phyloP scores from a whole-genome alignment of 176 grass and related monocot species.

The Dactylis glomerata region DNA sequence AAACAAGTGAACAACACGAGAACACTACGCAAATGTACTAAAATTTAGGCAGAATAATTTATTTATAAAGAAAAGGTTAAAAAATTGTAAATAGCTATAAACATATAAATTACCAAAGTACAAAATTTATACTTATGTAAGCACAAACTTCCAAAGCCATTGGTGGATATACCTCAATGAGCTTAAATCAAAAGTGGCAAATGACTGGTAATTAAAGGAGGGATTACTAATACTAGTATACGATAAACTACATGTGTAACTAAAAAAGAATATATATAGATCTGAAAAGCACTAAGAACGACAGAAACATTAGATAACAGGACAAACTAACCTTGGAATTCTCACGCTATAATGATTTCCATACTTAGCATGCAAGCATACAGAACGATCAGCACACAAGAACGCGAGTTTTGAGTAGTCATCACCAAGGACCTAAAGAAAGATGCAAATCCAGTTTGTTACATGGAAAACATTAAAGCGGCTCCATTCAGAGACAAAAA shows the following conservation, averaged over 20 bases:
- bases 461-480: constrained; percentile 21
- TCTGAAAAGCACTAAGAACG: not conserved
- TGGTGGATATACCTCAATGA: not conserved
- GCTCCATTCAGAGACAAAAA: not conserved
- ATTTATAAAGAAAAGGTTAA: not conserved
- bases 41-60: constrained; percentile 4
- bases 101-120: not conserved
- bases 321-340: constrained; percentile 75
- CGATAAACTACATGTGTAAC: not conserved
- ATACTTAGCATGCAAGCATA: constrained; percentile 91
- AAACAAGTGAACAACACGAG: not conserved
- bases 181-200: not conserved
- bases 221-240: not conserved
- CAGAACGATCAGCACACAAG: constrained; percentile 85
- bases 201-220: not conserved
- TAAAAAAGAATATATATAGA: not conserved
- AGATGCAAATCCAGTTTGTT: constrained; percentile 22
- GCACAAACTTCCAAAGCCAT: not conserved
- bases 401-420: constrained; percentile 93
- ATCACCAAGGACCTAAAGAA: constrained; percentile 65
- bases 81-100: not conserved
- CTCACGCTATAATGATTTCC: constrained; percentile 89
- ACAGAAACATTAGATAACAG: not conserved
- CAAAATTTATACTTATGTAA: not conserved
- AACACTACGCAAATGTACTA: not conserved